Evolutionary conservation across 2,329 filamentous ascomycete species (phyloP).

Genomic region (Rugonectria rugulosa): DNA sequence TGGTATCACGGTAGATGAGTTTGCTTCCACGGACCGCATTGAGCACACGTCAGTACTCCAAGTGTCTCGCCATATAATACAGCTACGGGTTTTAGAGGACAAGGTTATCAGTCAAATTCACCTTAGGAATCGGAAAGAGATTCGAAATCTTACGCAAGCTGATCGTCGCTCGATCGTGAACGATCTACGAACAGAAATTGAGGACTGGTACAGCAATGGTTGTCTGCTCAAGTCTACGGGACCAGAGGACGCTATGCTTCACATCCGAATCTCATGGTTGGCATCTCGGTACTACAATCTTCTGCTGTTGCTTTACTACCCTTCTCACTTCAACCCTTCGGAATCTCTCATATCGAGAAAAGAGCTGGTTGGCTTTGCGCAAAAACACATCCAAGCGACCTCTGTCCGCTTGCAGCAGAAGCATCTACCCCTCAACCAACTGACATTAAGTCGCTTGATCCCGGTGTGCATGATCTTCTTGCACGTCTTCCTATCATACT

Average conservation of each 20-base stretch:
- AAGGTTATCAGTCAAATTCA: slow-evolving; percentile 45
- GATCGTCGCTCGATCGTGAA: slow-evolving; percentile 41
- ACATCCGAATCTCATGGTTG: slow-evolving; percentile 51
- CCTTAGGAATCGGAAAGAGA: slow-evolving; percentile 35
- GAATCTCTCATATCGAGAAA: slow-evolving; percentile 37
- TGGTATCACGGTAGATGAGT: slow-evolving; percentile 51
- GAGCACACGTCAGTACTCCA: slow-evolving; percentile 48
- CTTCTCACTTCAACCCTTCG: slow-evolving; percentile 48
- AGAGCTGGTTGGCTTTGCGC: slow-evolving; percentile 48
- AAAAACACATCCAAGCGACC: slow-evolving; percentile 52
- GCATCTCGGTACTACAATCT: slow-evolving; percentile 50
- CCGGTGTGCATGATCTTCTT: slow-evolving; percentile 48
- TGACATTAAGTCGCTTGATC: slow-evolving; percentile 49
- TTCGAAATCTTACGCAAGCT: slow-evolving; percentile 34
- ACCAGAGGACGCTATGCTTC: slow-evolving; percentile 49
- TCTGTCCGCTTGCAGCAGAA: slow-evolving; percentile 51
- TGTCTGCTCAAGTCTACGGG: slow-evolving; percentile 49
- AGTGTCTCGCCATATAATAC: slow-evolving; percentile 51
- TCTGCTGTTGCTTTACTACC: slow-evolving; percentile 52
- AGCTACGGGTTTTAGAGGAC: slow-evolving; percentile 50
- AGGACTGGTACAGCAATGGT: slow-evolving; percentile 53
- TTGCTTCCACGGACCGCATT: slow-evolving; percentile 44
- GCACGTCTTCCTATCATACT: slow-evolving; percentile 33
- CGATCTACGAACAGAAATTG: slow-evolving; percentile 48
- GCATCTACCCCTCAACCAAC: slow-evolving; percentile 52